Base-by-base conservation (phyloP, 2,329 filamentous ascomycete genomes). In the Monilinia polystroma region DNA sequence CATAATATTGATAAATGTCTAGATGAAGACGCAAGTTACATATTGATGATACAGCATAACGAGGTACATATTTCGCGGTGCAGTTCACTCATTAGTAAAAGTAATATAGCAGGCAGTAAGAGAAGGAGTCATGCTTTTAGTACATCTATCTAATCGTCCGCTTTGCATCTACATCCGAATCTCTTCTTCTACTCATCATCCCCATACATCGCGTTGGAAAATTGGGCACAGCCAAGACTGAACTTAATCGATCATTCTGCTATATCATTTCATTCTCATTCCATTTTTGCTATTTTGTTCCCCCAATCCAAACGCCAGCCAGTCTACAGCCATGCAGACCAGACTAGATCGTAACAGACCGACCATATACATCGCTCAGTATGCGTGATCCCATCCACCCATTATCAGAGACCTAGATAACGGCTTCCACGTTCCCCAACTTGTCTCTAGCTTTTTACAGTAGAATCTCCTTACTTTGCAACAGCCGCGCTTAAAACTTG, bases 401-500 rank as follows among this genome's bases (percentile, higher is more conserved):
- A 63, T 63, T 60, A 60, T 47, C 43, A 60, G 20, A 60, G 57
- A 49, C 29, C 57, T 35, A 60, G 58, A 60, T 51, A 60, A 60
- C 58, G 51, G 58, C 45, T 60, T 60, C 29, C 58, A 60, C 58
- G 29, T 32, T 51, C 45, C 32, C 5, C 41, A 18, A 41, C n/a
- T 26, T 54, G n/a, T n/a, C 59, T 43, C 23, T 38, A 60, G 18
- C 29, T 20, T 18, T 29, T 16, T 18, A 51, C 20, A 38, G 29
- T 38, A 51, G 20, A 49, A 38, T 45, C 11, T 16, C 23, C 63
- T 75, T 73, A 77, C 71, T 77, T 77, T 45, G 76, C 75, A 70
- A 77, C 76, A 57, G 76, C 76, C 59, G 76, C 75, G 68, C 82
- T 96, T 73, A 99, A 84, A 63, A 99, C 95, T 79, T 98, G 95